phyloP scores from a whole-genome alignment of 495 filamentous ascomycete species.

The Podospora sp. region DNA sequence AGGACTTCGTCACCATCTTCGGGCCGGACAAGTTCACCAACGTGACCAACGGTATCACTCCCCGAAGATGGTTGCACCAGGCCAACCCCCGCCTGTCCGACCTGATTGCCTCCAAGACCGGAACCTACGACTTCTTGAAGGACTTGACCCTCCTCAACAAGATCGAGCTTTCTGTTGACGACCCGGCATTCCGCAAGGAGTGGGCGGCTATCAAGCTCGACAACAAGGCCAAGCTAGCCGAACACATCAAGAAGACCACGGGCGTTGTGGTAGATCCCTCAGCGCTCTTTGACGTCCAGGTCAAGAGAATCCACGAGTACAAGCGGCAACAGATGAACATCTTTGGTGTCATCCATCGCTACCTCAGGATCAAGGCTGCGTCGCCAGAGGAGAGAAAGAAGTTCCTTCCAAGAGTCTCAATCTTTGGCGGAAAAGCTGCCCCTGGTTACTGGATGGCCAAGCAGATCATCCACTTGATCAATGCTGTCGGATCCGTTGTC shows the following conservation, averaged over 20 bases:
- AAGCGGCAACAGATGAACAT: slow-evolving; percentile 99
- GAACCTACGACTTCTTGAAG: slow-evolving; percentile 79
- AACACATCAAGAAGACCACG: slow-evolving; percentile 80
- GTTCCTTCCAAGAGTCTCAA: slow-evolving; percentile 85
- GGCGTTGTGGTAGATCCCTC: slow-evolving; percentile 82
- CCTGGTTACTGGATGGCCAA: slow-evolving; percentile 99
- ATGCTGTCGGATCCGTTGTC: slow-evolving; percentile 85
- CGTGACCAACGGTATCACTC: slow-evolving; percentile 97
- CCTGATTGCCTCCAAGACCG: slow-evolving; percentile 85
- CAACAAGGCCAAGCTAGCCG: slow-evolving; percentile 75
- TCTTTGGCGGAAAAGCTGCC: slow-evolving; percentile 97
- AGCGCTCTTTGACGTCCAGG: slow-evolving; percentile 93
- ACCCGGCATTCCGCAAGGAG: slow-evolving; percentile 86
- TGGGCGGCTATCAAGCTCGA: slow-evolving; percentile 85
- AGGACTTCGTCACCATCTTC: slow-evolving; percentile 93
- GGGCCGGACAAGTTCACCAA: slow-evolving; percentile 97
- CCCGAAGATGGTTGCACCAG: slow-evolving; percentile 93
- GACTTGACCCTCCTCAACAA: slow-evolving; percentile 84
- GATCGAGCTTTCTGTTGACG: slow-evolving; percentile 76
- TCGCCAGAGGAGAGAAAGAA: slow-evolving; percentile 84
- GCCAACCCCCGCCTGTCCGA: slow-evolving; percentile 93
- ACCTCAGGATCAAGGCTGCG: slow-evolving; percentile 85
- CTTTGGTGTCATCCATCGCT: slow-evolving; percentile 95
- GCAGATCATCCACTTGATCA: slow-evolving; percentile 96
- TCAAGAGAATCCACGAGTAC: slow-evolving; percentile 99